A percentile compares a stretch with the other conserved stretches of the same genome.
Conservation (phyloP, 2,329 filamentous ascomycete species). For the Ophiostoma himal-ulmi region DNA sequence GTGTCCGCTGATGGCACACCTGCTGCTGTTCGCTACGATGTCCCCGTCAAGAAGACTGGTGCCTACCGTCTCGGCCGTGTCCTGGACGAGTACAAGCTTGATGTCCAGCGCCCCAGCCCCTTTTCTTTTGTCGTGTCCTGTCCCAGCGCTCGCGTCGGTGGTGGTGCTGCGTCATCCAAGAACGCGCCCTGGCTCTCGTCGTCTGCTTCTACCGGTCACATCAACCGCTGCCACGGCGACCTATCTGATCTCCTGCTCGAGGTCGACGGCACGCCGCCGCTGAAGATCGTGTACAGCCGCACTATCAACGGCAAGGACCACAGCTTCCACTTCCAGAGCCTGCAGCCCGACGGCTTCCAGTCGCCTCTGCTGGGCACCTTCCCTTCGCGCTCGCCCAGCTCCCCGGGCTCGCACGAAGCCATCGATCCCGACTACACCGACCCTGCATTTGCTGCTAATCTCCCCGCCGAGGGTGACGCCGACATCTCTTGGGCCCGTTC, state of each 20-base stretch:
- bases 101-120: constrained; percentile 70
- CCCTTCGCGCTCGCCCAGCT: neutral
- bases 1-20: constrained; percentile 49
- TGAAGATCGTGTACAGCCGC: constrained; percentile 89
- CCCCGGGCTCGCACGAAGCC: neutral
- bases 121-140: constrained; percentile 83
- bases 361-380: constrained; percentile 65
- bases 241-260: constrained; percentile 78
- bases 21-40: constrained; percentile 60
- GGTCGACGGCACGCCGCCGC: constrained; percentile 79
- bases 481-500: constrained; percentile 76
- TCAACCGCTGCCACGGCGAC: constrained; percentile 70
- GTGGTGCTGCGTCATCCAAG: constrained; percentile 10
- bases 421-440: constrained; percentile 11
- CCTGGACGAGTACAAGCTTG: constrained; percentile 86
- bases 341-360: constrained; percentile 79
- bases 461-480: constrained; percentile 54
- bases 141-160: constrained; percentile 67
- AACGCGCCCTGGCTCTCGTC: constrained; percentile 40
- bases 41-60: constrained; percentile 76
- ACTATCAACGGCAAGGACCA: constrained; percentile 77
- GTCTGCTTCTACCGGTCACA: constrained; percentile 34
- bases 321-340: constrained; percentile 84
- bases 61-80: constrained; percentile 81
- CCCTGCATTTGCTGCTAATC: constrained; percentile 30